Percentiles rank a stretch among this genome's conserved stretches.
These are phyloP conservation scores for Dioscorea alata DNA, from an alignment of 106 monocot genomes.

Conservation along the genomic window DNA sequence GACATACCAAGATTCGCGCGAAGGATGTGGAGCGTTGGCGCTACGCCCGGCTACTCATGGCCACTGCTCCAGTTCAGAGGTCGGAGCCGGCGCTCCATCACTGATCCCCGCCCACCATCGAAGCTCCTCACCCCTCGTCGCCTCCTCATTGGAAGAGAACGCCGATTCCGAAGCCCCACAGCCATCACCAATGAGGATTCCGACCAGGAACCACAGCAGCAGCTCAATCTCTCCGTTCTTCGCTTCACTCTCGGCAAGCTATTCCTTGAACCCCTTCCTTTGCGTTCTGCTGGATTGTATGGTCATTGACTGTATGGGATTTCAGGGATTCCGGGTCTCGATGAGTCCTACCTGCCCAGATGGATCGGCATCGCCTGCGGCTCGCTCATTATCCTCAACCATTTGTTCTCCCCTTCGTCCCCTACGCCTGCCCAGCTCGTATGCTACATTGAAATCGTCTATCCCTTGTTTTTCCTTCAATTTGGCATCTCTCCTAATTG, in stretches of 20 bases:
- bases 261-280: neutral
- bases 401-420: slow-evolving; percentile 44
- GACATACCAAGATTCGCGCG: too few relatives aligned
- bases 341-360: slow-evolving; percentile 70
- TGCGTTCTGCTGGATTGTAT: neutral
- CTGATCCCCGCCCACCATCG: too few relatives aligned
- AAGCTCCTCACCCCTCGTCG: neutral
- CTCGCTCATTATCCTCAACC: slow-evolving; percentile 52
- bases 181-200: slow-evolving; percentile 7
- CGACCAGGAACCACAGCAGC: slow-evolving; percentile 24
- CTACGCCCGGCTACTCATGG: too few relatives aligned
- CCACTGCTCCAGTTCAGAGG: too few relatives aligned
- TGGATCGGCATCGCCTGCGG: slow-evolving; percentile 45
- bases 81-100: too few relatives aligned
- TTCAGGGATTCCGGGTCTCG: slow-evolving; percentile 77
- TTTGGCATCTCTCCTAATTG: slow-evolving; percentile 2
- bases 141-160: neutral
- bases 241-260: slow-evolving; percentile 82
- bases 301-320: neutral
- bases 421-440: slow-evolving; percentile 68
- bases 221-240: slow-evolving; percentile 80
- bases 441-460: neutral
- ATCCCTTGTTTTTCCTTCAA: neutral
- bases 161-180: too few relatives aligned
- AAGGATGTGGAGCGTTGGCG: too few relatives aligned